These are phyloP conservation scores for Geotrichum europaeum DNA, from an alignment of 1,139 yeast genomes.

Conservation along the genomic window DNA sequence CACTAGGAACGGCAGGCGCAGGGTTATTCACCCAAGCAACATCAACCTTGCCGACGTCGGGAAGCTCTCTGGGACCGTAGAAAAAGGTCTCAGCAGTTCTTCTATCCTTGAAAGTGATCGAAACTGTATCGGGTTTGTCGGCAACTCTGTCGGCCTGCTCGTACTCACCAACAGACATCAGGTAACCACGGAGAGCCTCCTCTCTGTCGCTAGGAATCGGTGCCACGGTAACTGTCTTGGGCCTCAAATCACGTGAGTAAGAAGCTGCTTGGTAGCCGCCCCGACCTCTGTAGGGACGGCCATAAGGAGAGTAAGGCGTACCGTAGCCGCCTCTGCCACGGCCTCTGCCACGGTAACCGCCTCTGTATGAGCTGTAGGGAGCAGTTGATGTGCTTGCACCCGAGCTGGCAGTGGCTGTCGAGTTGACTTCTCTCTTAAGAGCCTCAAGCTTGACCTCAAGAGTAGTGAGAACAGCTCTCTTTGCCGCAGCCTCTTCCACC, in stretches of 20 bases:
- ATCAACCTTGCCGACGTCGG: slow-evolving; percentile 32
- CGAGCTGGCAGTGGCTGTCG: slow-evolving; percentile 16
- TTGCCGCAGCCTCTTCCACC: slow-evolving; percentile 26
- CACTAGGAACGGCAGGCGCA: background rate
- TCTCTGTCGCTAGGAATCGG: slow-evolving; percentile 31
- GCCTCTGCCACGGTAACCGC: slow-evolving; percentile 17
- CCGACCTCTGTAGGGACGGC: slow-evolving; percentile 23
- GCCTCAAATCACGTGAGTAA: slow-evolving; percentile 37
- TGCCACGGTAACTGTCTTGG: slow-evolving; percentile 33
- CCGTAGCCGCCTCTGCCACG: slow-evolving; percentile 22
- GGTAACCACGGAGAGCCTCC: slow-evolving; percentile 28
- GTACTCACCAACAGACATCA: slow-evolving; percentile 24
- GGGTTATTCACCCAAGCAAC: slow-evolving; percentile 29
- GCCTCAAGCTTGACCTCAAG: slow-evolving; percentile 33
- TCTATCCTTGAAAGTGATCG: slow-evolving; percentile 39
- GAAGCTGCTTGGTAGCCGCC: slow-evolving; percentile 25
- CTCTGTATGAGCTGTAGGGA: slow-evolving; percentile 17
- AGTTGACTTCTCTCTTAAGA: slow-evolving; percentile 34
- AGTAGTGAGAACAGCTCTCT: slow-evolving; percentile 31
- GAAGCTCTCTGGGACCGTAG: slow-evolving; percentile 27
- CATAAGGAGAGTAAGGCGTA: slow-evolving; percentile 22
- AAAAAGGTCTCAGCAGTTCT: slow-evolving; percentile 40
- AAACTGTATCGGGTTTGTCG: slow-evolving; percentile 22
- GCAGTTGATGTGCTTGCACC: slow-evolving; percentile 3
- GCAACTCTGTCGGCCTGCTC: slow-evolving; percentile 19